phyloP scores from a whole-genome alignment of 2,329 filamentous ascomycete species.

The Trichoderma breve region DNA sequence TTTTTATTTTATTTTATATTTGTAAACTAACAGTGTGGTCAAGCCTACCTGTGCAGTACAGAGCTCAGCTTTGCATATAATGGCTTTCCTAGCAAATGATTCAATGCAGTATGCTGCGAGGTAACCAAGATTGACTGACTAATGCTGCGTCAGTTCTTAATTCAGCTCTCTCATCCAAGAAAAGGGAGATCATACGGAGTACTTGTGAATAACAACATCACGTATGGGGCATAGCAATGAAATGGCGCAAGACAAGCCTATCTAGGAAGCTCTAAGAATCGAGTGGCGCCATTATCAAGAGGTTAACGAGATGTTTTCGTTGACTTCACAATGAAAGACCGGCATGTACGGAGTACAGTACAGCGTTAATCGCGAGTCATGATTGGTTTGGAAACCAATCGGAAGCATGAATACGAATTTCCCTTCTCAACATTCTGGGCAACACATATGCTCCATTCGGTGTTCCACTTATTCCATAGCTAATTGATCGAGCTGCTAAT shows the following conservation, averaged over 20 bases:
- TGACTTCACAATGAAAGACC: neutral
- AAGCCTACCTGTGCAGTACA: too few relatives aligned
- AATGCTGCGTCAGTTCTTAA: too few relatives aligned
- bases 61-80: too few relatives aligned
- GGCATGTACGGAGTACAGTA: neutral
- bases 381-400: neutral
- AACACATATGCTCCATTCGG: neutral
- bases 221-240: neutral
- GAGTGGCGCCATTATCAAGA: neutral
- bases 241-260: neutral
- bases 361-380: neutral
- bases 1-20: too few relatives aligned
- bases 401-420: neutral
- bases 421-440: neutral
- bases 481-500: neutral
- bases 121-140: too few relatives aligned
- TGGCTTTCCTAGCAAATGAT: too few relatives aligned
- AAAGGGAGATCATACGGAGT: too few relatives aligned
- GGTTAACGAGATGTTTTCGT: neutral
- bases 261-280: neutral
- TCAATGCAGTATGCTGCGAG: too few relatives aligned
- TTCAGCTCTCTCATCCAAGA: too few relatives aligned
- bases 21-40: too few relatives aligned
- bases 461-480: neutral
- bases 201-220: too few relatives aligned